Evolutionary conservation across 2,329 filamentous ascomycete species (phyloP), one percentile per base, ranked within the genome.

Genomic region (Tolypocladium tundrense): DNA sequence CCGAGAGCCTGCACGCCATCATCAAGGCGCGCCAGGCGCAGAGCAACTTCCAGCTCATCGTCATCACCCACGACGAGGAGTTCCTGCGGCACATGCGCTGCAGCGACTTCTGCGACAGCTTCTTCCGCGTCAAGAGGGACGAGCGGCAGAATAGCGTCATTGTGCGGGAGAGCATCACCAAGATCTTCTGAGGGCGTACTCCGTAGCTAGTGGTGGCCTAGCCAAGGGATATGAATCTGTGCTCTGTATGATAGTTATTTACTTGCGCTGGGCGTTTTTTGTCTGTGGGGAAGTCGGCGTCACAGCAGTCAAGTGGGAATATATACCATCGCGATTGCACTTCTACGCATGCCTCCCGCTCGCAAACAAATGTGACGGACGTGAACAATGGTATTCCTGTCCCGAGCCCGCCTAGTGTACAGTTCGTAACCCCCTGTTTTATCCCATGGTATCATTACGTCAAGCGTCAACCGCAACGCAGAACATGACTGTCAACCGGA

Each of bases 1-100:
- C 94, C 10, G 82, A 88, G 70, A 90, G 88, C 53, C 75, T 99
- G 66, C 88, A 94, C 67, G 83, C 87, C 66, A 96, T 99, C 68
- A 97, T 99, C 74, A 82, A 88, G 66, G 77, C 86, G 19, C 85
- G 95, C 9, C 85, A 88, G 70, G 84, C 87, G 61, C 94, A 99
- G 79, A 83, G 86, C 58, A 99, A 99, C 71, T 97, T 99, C 73
- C 95, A 99, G 77, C 84, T 99, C 58, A 94, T 99, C 68, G 90
- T 99, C 68, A 99, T 99, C 72, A 99, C 94, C 5, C 94, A 99
- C 78, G 94, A 99, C 74, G 95, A 97, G 75, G 91, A 96, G 68
- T 99, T 99, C 67, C 70, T 99, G 68, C 83, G 88, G 57, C 85
- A 91, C 68, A 99, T 99, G 94, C 87, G 91, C 64, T 96, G 91